phyloP scores from a whole-genome alignment of 176 grass and related monocot species.

The Puya raimondii region DNA sequence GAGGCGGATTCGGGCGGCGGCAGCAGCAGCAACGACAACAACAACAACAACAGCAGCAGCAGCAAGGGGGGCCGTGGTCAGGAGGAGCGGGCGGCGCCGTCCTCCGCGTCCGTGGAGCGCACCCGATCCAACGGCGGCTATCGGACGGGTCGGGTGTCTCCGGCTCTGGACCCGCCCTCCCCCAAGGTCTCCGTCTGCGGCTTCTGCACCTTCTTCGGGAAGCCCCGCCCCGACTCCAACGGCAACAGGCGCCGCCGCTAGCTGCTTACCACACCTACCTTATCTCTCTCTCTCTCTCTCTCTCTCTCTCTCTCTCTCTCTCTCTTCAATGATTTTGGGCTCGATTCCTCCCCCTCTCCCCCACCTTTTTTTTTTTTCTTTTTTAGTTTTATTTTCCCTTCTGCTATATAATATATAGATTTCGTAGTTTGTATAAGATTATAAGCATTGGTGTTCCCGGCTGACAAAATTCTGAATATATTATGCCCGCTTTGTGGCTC shows the following conservation, averaged over 20 bases:
- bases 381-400: no score
- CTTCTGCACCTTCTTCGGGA: conserved; percentile 66
- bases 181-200: conserved; percentile 66
- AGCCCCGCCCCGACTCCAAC: conserved; percentile 17
- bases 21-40: conserved; percentile 1
- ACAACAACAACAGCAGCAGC: no score
- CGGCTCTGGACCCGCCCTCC: conserved; percentile 67
- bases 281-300: no score
- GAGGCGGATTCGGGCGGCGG: conserved; percentile 22
- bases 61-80: conserved; percentile 1
- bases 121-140: conserved; percentile 31
- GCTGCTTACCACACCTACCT: background rate
- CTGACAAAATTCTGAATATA: no score
- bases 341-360: background rate
- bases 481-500: no score
- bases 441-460: no score
- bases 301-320: no score
- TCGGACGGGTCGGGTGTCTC: conserved; percentile 39
- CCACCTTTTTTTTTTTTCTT: no score
- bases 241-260: conserved; percentile 7
- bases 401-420: no score
- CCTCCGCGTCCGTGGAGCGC: background rate
- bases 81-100: conserved; percentile 19
- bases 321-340: background rate
- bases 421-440: no score